phyloP scores from a whole-genome alignment of 768 basidiomycete species.

The Rhodocollybia butyracea region DNA sequence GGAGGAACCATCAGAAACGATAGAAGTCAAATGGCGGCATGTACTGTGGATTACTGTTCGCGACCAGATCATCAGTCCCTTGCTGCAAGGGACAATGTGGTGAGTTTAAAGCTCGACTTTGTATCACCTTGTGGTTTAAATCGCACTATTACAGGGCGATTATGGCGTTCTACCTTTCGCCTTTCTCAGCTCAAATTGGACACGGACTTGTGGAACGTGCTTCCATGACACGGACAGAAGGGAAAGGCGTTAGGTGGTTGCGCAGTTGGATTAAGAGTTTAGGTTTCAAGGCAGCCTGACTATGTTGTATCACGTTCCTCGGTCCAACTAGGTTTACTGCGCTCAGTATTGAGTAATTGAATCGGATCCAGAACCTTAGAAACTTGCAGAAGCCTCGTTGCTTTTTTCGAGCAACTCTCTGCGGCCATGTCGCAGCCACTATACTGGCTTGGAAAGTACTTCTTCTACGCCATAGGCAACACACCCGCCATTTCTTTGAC shows the following conservation, averaged over 20 bases:
- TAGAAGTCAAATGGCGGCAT: constrained; percentile 5
- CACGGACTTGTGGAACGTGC: neutral
- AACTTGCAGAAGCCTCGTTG: too few species aligned
- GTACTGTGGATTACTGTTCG: constrained; percentile 1
- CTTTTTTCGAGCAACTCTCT: neutral
- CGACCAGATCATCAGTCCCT: constrained; percentile 5
- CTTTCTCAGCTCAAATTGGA: constrained; percentile 3
- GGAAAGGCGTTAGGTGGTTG: neutral
- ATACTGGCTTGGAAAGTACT: constrained; percentile 33
- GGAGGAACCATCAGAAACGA: neutral
- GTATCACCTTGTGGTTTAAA: neutral
- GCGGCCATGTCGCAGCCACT: constrained; percentile 34
- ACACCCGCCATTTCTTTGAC: constrained; percentile 43
- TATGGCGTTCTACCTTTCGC: neutral
- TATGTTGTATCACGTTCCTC: too few species aligned
- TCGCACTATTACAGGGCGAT: neutral
- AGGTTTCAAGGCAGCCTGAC: too few species aligned
- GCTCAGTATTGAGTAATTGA: too few species aligned
- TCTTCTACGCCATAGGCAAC: constrained; percentile 51
- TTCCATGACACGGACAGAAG: neutral
- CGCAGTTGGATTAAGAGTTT: neutral
- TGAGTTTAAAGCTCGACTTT: neutral
- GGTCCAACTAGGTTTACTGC: too few species aligned
- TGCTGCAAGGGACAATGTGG: constrained; percentile 3
- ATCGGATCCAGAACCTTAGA: too few species aligned